Base-by-base conservation (phyloP, 1,139 yeast species). In the Kluyveromyces sp. region DNA sequence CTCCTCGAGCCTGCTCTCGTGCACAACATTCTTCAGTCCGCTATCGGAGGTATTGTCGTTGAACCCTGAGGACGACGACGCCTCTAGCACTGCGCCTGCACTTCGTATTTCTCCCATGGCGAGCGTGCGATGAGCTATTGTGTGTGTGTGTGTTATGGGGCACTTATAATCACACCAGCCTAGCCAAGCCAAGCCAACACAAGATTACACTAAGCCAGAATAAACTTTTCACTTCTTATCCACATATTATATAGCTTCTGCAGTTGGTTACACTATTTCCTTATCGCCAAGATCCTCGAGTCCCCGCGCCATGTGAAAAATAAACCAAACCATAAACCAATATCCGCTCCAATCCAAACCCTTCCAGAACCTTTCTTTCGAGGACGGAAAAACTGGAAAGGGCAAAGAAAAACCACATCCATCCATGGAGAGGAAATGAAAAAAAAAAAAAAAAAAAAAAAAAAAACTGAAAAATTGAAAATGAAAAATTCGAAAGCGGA, bases 31-130 rank as follows among this genome's bases (percentile, higher is more conserved):
- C 25, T 41, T 41, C 26, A 41, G 10, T 6, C 37, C 37, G 25
- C 29, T 29, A 7, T 34, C 43, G 4, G 43, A 41, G 7, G 33
- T 34, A 21, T 27, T 41, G 30, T 41, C 39, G 25, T 27, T 27
- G 28, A 41, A 41, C n/a, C 43, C 43, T 5, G 43, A 7, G 4
- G 41, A 38, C 5, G 41, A 4, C n/a, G 26, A 34, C 15, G 25
- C 34, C 27, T 15, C 21, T 15, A 15, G 21, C 21, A 15, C 21
- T 30, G 15, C 30, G 28, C 33, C 40, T 8, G 6, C 25, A 34
- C 36, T 34, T 25, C 25, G 36, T 34, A 34, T 34, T 34, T 34
- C 36, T 6, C 36, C 21, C 36, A 34, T 34, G 2, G 7, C 15
- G 5, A n/a, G 15, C 10, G 25, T 34, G 10, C 10, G 33, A 10